Evolutionary conservation across 345 rosid genomes (phyloP).

Genomic region (Eucalyptus victrix): DNA sequence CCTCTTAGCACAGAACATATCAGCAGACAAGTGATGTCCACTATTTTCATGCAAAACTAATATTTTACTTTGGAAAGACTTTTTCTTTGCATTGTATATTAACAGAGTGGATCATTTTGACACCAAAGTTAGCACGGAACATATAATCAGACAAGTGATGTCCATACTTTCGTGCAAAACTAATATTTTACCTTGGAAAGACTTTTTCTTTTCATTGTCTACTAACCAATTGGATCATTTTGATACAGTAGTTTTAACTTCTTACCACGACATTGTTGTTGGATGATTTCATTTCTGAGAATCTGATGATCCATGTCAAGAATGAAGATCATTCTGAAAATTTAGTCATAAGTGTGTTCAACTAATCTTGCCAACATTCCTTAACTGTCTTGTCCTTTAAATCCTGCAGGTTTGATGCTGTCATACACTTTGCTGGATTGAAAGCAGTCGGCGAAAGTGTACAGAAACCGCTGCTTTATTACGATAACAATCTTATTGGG

Average conservation of each 20-base stretch:
- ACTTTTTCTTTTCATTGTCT: background rate
- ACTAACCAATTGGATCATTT: background rate
- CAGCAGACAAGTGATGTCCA: background rate
- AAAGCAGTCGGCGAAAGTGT: slow-evolving; percentile 99
- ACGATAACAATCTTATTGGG: slow-evolving; percentile 78
- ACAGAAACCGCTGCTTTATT: slow-evolving; percentile 71
- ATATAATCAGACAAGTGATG: background rate
- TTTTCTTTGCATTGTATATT: background rate
- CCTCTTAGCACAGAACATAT: background rate
- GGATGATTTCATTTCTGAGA: background rate
- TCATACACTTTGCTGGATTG: slow-evolving; percentile 97
- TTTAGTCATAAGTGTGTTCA: background rate
- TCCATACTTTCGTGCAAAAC: background rate
- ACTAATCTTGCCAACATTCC: background rate
- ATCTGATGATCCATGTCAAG: background rate
- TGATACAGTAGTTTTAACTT: background rate
- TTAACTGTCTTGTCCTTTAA: background rate
- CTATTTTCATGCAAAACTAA: background rate
- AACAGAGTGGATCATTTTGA: background rate
- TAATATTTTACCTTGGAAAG: background rate
- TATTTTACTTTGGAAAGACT: background rate
- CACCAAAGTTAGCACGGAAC: background rate
- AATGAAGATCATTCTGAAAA: background rate
- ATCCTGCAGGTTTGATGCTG: slow-evolving; percentile 77
- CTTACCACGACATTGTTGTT: background rate